These are phyloP conservation scores for Begonia peltatifolia DNA, from an alignment of 306 rosid species.

Conservation along the genomic window DNA sequence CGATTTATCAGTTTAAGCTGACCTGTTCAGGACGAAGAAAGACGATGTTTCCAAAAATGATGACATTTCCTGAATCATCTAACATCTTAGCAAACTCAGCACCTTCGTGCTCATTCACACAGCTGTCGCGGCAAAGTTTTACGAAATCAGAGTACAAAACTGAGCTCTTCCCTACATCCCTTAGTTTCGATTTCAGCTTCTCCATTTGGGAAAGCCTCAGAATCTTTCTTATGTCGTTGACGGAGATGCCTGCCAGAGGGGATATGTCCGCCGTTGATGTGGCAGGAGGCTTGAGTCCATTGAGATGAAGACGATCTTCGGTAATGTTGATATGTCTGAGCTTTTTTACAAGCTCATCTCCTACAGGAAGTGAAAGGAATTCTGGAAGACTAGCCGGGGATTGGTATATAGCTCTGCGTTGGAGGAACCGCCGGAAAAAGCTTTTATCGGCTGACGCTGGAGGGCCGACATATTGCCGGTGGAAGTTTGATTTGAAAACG, in stretches of 20 bases:
- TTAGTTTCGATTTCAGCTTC: constrained; percentile 46
- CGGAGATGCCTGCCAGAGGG: constrained; percentile 13
- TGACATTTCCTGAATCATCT: constrained; percentile 61
- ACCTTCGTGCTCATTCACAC: constrained; percentile 35
- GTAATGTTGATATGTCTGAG: constrained; percentile 16
- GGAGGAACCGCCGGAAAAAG: constrained; percentile 38
- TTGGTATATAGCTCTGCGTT: constrained; percentile 20
- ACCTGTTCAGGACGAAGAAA: constrained; percentile 69
- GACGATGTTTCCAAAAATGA: constrained; percentile 57
- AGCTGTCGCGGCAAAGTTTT: constrained; percentile 32
- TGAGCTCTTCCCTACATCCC: constrained; percentile 26
- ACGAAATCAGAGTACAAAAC: constrained; percentile 34
- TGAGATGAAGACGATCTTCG: constrained; percentile 20
- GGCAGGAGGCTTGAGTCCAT: constrained; percentile 15
- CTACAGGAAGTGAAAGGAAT: constrained; percentile 33
- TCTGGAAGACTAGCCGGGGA: constrained; percentile 35
- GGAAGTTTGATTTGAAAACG: constrained; percentile 18
- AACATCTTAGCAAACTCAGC: constrained; percentile 44
- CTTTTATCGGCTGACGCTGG: constrained; percentile 18
- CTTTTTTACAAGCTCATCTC: constrained; percentile 34
- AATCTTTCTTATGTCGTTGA: constrained; percentile 38
- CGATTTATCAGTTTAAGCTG: neutral
- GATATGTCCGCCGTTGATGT: neutral
- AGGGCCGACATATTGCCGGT: constrained; percentile 23
- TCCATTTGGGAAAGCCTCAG: constrained; percentile 35